phyloP scores from a whole-genome alignment of 1,284 basidiomycete species.

The Retiboletus flavoniger region DNA sequence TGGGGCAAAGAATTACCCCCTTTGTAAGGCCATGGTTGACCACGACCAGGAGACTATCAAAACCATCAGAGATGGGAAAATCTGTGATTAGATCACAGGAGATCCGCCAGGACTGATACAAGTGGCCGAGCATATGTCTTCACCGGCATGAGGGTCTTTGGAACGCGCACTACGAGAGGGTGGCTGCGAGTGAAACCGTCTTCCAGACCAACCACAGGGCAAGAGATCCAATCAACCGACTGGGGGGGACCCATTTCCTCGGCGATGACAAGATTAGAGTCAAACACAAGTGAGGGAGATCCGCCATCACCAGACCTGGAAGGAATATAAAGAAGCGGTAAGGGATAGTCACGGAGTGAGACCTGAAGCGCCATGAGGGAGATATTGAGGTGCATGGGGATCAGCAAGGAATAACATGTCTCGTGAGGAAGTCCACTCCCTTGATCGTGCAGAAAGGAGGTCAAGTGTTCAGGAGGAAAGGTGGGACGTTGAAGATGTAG shows the following conservation, averaged over 20 bases:
- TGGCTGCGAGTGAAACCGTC: slow-evolving; percentile 53
- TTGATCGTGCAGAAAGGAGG: slow-evolving; percentile 71
- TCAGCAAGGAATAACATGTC: slow-evolving; percentile 75
- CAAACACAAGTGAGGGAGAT: slow-evolving; percentile 60
- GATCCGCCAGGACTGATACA: slow-evolving; percentile 65
- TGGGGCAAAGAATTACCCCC: too few relatives aligned
- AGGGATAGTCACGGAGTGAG: slow-evolving; percentile 79
- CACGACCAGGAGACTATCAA: too few relatives aligned
- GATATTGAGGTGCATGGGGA: slow-evolving; percentile 82
- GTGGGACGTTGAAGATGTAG: slow-evolving; percentile 64
- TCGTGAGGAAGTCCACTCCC: slow-evolving; percentile 72
- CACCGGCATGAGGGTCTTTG: slow-evolving; percentile 94
- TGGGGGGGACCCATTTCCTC: slow-evolving; percentile 81
- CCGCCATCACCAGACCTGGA: slow-evolving; percentile 35
- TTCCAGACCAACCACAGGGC: slow-evolving; percentile 56
- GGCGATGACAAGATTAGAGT: slow-evolving; percentile 82
- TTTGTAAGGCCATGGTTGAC: too few relatives aligned
- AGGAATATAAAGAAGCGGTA: slow-evolving; percentile 67
- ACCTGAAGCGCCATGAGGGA: slow-evolving; percentile 62
- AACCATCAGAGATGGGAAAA: too few relatives aligned
- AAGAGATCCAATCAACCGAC: slow-evolving; percentile 74
- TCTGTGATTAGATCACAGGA: too few relatives aligned
- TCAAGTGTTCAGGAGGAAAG: slow-evolving; percentile 56
- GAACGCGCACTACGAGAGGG: slow-evolving; percentile 67
- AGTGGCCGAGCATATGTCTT: slow-evolving; percentile 86